Evolutionary conservation across 2,329 filamentous ascomycete genomes (phyloP).

Genomic region (Penicillium sp.): DNA sequence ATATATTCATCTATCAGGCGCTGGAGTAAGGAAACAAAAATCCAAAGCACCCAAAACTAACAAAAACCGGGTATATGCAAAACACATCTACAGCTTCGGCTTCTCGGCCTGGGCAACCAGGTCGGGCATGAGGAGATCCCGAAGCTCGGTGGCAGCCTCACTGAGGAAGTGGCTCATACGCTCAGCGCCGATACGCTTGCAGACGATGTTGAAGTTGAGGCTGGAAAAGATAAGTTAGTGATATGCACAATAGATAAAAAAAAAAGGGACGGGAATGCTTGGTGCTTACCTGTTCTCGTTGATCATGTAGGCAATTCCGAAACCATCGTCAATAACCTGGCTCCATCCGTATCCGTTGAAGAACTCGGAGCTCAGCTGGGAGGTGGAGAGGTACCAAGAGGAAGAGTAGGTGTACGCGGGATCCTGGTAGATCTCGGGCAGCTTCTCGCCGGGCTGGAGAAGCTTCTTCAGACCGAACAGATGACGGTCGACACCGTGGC

Average conservation of each 20-base stretch:
- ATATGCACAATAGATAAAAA: not conserved
- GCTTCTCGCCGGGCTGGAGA: conserved; percentile 71
- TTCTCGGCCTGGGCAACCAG: conserved; percentile 66
- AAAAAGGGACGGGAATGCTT: not conserved
- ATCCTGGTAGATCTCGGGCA: conserved; percentile 82
- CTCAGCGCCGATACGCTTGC: conserved; percentile 84
- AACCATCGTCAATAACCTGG: conserved; percentile 93
- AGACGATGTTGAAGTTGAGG: conserved; percentile 97
- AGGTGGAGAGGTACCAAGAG: conserved; percentile 86
- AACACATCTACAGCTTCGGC: conserved; percentile 70
- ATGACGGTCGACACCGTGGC: conserved; percentile 91
- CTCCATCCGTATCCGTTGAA: conserved; percentile 99
- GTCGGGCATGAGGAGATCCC: conserved; percentile 78
- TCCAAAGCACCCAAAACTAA: not conserved
- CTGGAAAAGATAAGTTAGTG: conserved; percentile 45
- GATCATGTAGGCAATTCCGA: conserved; percentile 99
- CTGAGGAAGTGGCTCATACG: conserved; percentile 95
- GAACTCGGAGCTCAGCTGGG: conserved; percentile 90
- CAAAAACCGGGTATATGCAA: conserved; percentile 9
- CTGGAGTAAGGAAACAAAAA: conserved; percentile 2
- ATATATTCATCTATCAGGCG: conserved; percentile 10
- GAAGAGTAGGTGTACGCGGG: conserved; percentile 78
- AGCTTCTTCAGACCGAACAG: conserved; percentile 96
- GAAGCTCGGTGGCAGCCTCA: conserved; percentile 86
- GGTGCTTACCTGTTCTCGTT: conserved; percentile 81